Conservation (phyloP, 2,329 filamentous ascomycete species). For the Colletotrichum sp. region DNA sequence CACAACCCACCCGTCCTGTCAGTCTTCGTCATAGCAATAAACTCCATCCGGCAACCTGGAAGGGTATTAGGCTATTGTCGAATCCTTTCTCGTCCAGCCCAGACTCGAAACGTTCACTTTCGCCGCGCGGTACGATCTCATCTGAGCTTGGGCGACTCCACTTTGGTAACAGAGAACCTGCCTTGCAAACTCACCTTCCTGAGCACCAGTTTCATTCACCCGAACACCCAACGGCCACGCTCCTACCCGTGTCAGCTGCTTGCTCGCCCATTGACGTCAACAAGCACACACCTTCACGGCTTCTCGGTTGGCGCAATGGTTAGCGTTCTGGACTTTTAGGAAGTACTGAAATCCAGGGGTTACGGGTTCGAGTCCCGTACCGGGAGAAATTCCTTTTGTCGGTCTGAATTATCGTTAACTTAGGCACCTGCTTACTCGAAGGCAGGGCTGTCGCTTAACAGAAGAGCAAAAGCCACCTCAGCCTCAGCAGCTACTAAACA, state of each 20-base stretch:
- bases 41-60: background rate
- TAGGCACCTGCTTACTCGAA: background rate
- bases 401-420: background rate
- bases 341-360: background rate
- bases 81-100: background rate
- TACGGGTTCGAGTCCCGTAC: background rate
- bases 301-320: background rate
- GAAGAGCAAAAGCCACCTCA: background rate
- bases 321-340: background rate
- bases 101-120: background rate
- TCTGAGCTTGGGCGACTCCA: background rate
- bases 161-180: background rate
- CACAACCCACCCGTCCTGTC: background rate
- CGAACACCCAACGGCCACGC: background rate
- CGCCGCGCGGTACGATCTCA: background rate
- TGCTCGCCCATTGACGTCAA: background rate
- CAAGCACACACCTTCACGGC: background rate
- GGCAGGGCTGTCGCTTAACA: background rate
- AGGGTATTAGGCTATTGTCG: background rate
- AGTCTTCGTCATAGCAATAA: background rate
- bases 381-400: background rate
- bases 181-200: background rate
- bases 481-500: background rate
- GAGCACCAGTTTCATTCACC: background rate
- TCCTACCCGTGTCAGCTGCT: background rate